Evolutionary conservation across 768 basidiomycete genomes (phyloP), one percentile per base, ranked within the genome.

Genomic region (Mycena floridula): DNA sequence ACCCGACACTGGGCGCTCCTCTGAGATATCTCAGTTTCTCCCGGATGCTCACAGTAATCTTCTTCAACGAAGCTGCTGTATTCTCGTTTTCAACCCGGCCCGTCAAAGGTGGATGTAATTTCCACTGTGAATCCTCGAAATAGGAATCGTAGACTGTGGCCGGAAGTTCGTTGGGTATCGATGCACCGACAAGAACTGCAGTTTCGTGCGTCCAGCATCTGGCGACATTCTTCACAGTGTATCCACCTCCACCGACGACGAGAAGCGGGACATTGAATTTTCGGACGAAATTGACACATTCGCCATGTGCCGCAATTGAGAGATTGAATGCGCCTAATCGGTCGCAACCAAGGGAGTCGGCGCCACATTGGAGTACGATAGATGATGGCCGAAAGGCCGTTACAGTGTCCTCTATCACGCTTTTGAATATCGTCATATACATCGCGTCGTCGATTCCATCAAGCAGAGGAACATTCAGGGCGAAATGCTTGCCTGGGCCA

Each of bases 141-240:
- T 92, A 98, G 5, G 85, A 73, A 55, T 96, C 89, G 65, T 97
- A 99, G 1, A 89, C 80, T 1, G 92, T 97, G 20, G 70, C 67
- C 0, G 95, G 95, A 7, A 99, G 81, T 47, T 86, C 82, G 64
- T 95, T 85, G 0, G 92, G 85, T 23, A 99, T 77, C 27, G 75
- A 65, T 0, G 83, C 78, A 13, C 89, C 91, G 37, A 96, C 84
- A 7, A 95, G 80, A 1, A 98, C 87, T 11, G 90, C 83, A 0
- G 96, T 99, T 63, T 99, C 95, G 69, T 99, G 95, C 25, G 95
- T 85, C 95, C 95, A 99, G 59, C 95, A 99, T n/a, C 95, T 81
- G 37, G 89, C 87, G 52, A 99, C 96, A 59, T 95, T 95, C 58
- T 92, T 89, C 61, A 97, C 89, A 4, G 92, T 93, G 65, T 99